Evolutionary conservation across 257 asterid genomes (phyloP), one percentile per base, ranked within the genome.

Genomic region (Solanum corneliomulleri): DNA sequence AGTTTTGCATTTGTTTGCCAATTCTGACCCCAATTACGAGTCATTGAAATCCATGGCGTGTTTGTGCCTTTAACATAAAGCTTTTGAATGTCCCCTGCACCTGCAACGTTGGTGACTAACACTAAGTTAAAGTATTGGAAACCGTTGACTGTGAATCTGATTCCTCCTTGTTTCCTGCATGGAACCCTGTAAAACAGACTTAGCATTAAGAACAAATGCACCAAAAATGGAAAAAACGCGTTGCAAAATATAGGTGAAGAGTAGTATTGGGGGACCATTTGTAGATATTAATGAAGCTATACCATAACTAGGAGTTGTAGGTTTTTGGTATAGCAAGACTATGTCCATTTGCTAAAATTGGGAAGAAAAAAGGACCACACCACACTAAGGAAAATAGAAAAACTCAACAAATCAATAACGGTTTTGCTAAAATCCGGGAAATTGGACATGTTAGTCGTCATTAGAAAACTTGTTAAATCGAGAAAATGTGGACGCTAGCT

Each of bases 21-120:
- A 52, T 94, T 94, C 74, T 95, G 98, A 52, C 98, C 98, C 98
- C 98, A 94, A 86, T 95, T 95, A 0, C 98, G 93, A 86, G 94
- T 94, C 94, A 95, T 91, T 0, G 93, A 16, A 68, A 93, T 11
- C 98, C 98, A 95, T 66, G 91, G 89, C 0, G 95, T 95, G 6
- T 88, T 91, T 1, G 93, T 29, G 1, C 98, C 98, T 39, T 95
- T 95, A 6, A 95, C 80, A 85, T 93, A 89, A 16, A 93, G 94
- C 11, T 91, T 89, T 68, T 88, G 90, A 29, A 95, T 85, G 14
- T 95, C 92, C 2, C 98, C 98, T 23, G 98, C 98, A 10, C 98
- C 98, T 13, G 95, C 98, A 3, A 95, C 98, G 78, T 94, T 95
- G 66, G 91, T 94, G 45, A 95, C 84, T 82, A 94, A 78, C 37